Conservation (phyloP, 208 protist species). For the Acanthamoeba castellanii region DNA sequence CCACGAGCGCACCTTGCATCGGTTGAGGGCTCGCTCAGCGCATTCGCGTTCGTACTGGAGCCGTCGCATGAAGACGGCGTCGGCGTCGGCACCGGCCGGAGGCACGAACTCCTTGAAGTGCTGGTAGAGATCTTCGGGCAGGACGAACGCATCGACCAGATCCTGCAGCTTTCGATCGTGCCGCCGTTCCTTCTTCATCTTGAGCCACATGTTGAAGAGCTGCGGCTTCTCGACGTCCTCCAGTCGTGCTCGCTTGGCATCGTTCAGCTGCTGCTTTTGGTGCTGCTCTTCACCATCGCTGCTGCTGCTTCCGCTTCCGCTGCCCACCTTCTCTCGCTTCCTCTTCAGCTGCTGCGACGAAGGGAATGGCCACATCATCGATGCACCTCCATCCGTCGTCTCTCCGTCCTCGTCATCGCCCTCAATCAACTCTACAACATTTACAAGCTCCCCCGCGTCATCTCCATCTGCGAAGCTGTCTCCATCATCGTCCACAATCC, state of each 20-base stretch:
- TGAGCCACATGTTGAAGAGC: constrained; percentile 41
- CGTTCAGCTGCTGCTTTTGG: background rate
- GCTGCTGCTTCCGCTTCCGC: background rate
- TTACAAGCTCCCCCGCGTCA: background rate
- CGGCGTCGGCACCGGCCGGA: constrained; percentile 1
- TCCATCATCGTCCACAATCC: constrained; percentile 3
- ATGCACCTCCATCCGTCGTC: background rate
- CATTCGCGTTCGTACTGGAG: constrained; percentile 54
- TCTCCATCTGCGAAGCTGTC: background rate
- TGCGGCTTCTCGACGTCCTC: constrained; percentile 25
- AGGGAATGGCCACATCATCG: background rate
- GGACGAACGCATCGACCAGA: constrained; percentile 19
- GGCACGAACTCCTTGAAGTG: constrained; percentile 45
- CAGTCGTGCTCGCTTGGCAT: constrained; percentile 25
- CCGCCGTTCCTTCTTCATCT: constrained; percentile 49
- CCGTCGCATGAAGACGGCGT: constrained; percentile 15
- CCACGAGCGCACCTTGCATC: constrained; percentile 29
- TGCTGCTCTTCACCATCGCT: background rate
- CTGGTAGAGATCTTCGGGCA: constrained; percentile 47
- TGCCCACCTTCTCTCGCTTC: background rate
- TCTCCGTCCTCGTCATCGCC: background rate
- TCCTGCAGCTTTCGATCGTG: constrained; percentile 6
- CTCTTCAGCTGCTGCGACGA: background rate
- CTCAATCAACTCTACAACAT: constrained; percentile 24
- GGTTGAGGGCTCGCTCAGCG: background rate